A percentile compares a stretch with the other conserved stretches of the same genome.
These are phyloP conservation scores for Physcia stellaris DNA, from an alignment of 495 filamentous ascomycete genomes.

Conservation along the genomic window DNA sequence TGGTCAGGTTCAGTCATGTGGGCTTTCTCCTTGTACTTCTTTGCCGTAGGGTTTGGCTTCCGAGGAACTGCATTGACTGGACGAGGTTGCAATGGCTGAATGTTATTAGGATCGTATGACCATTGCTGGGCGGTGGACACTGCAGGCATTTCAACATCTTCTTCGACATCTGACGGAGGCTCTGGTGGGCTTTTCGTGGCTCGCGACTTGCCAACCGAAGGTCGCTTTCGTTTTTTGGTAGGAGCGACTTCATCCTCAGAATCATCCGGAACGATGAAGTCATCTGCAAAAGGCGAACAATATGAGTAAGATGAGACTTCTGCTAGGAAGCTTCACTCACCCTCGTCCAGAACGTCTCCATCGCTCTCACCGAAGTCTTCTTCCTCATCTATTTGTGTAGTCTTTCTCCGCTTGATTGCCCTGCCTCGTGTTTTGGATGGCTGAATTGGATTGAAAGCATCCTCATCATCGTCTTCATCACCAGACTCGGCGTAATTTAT, in stretches of 20 bases:
- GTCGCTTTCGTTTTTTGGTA: constrained; percentile 61
- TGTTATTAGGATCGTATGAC: constrained; percentile 70
- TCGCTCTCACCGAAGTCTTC: constrained; percentile 43
- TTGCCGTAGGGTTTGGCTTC: constrained; percentile 25
- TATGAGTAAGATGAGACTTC: not conserved
- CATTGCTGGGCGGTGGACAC: constrained; percentile 71
- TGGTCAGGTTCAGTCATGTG: constrained; percentile 66
- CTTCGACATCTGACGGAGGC: constrained; percentile 29
- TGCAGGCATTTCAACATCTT: constrained; percentile 43
- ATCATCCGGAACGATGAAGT: constrained; percentile 73
- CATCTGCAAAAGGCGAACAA: constrained; percentile 26
- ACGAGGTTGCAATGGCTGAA: constrained; percentile 44
- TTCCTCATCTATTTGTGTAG: constrained; percentile 50
- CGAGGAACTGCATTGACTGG: constrained; percentile 23
- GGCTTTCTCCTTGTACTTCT: constrained; percentile 56
- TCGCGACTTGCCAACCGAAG: constrained; percentile 31
- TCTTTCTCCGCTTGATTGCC: constrained; percentile 37
- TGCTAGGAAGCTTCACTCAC: not conserved
- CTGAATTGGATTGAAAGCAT: constrained; percentile 30
- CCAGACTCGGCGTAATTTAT: constrained; percentile 35
- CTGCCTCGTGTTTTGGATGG: constrained; percentile 22
- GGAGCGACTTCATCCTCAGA: constrained; percentile 57
- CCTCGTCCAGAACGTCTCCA: constrained; percentile 39
- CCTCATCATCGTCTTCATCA: constrained; percentile 40
- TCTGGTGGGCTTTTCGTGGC: constrained; percentile 42